phyloP scores from a whole-genome alignment of 306 rosid genomes.

The Mimosa pudica region DNA sequence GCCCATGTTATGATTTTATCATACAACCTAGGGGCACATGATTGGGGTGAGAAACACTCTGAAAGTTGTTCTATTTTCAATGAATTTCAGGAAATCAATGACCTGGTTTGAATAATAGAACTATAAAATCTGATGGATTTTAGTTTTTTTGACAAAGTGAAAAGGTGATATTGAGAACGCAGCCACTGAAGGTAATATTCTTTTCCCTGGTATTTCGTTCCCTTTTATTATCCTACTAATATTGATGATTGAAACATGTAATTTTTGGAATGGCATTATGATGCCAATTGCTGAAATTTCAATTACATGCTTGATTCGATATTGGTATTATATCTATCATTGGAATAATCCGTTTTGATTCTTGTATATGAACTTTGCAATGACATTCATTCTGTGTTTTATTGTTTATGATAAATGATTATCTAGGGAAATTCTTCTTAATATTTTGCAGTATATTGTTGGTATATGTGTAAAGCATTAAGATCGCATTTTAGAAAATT shows the following conservation, averaged over 20 bases:
- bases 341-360: background rate
- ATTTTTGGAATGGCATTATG: background rate
- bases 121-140: background rate
- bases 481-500: background rate
- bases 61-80: background rate
- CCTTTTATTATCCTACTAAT: background rate
- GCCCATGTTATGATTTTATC: background rate
- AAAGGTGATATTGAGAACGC: background rate
- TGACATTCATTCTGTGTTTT: background rate
- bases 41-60: background rate
- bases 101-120: background rate
- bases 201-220: background rate
- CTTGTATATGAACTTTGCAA: background rate
- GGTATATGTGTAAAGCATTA: background rate
- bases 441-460: background rate
- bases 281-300: background rate
- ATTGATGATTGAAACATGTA: background rate
- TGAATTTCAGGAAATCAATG: background rate
- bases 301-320: background rate
- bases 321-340: background rate
- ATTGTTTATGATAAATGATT: background rate
- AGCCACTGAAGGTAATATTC: background rate
- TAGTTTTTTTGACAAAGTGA: background rate
- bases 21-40: background rate
- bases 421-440: background rate